A percentile compares a stretch with the other conserved stretches of the same genome.
These are phyloP conservation scores for Pyrus bretschneideri DNA, from an alignment of 306 rosid genomes.

Conservation along the genomic window DNA sequence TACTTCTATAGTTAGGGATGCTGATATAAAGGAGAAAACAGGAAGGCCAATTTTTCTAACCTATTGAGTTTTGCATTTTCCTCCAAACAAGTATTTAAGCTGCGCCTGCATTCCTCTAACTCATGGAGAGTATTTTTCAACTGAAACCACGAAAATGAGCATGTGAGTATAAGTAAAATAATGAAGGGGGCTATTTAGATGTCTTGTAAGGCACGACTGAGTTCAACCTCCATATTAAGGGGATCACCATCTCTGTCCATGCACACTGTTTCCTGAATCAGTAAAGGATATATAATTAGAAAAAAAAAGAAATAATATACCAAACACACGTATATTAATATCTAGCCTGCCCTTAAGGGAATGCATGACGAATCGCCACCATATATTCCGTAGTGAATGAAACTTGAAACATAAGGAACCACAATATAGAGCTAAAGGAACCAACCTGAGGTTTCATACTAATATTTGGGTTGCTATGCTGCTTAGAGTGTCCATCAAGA, in stretches of 20 bases:
- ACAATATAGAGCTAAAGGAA: conserved; percentile 3
- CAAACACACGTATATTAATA: not conserved
- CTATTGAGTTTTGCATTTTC: conserved; percentile 80
- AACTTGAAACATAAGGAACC: conserved; percentile 9
- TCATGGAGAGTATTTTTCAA: conserved; percentile 46
- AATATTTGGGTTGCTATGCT: conserved; percentile 26
- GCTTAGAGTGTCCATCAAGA: conserved; percentile 50
- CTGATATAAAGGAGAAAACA: not conserved
- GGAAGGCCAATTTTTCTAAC: conserved; percentile 29
- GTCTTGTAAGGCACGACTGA: conserved; percentile 6
- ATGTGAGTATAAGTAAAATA: conserved; percentile 18
- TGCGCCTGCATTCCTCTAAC: conserved; percentile 65
- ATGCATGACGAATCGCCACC: not conserved
- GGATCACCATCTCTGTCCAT: conserved; percentile 32
- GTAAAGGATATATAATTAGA: not conserved
- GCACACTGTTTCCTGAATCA: conserved; percentile 37
- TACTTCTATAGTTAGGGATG: not conserved
- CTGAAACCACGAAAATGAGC: conserved; percentile 34
- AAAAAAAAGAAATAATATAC: not conserved
- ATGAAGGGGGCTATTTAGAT: not conserved
- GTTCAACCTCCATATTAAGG: conserved; percentile 40
- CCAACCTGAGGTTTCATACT: conserved; percentile 54
- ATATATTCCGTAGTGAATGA: not conserved
- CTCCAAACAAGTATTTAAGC: conserved; percentile 68
- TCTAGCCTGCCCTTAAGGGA: not conserved